These are phyloP conservation scores for Allium sativum DNA, from an alignment of 106 monocot species.

Conservation along the genomic window DNA sequence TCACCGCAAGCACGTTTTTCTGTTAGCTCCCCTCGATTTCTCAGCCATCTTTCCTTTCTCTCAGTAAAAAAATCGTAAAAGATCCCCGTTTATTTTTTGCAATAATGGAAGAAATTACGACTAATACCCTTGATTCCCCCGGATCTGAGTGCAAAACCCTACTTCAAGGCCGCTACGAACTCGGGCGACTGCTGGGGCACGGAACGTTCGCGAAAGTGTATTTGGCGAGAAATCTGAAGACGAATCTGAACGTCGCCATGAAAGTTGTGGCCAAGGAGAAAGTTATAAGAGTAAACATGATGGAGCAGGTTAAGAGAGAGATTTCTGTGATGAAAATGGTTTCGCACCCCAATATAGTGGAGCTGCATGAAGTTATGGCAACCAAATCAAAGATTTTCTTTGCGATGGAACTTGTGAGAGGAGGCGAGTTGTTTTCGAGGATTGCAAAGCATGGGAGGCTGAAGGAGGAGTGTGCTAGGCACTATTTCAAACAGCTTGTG, in stretches of 20 bases:
- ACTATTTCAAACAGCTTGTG: slow-evolving; percentile 60
- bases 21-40: background rate
- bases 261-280: slow-evolving; percentile 58
- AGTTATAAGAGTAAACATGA: slow-evolving; percentile 47
- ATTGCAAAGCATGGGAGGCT: slow-evolving; percentile 26
- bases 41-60: background rate
- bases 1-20: slow-evolving; percentile 40
- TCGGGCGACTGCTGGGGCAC: slow-evolving; percentile 57
- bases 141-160: slow-evolving; percentile 6
- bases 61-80: background rate
- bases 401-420: slow-evolving; percentile 58
- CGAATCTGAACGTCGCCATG: slow-evolving; percentile 34
- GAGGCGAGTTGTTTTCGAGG: slow-evolving; percentile 40
- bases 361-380: slow-evolving; percentile 69
- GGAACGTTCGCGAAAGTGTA: slow-evolving; percentile 68
- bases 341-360: slow-evolving; percentile 60
- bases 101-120: slow-evolving; percentile 23
- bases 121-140: background rate
- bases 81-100: background rate
- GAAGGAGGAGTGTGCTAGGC: slow-evolving; percentile 31
- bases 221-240: slow-evolving; percentile 29
- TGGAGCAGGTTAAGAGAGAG: slow-evolving; percentile 65
- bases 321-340: slow-evolving; percentile 69
- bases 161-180: slow-evolving; percentile 53
- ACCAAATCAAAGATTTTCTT: slow-evolving; percentile 51